Base-by-base conservation (phyloP, 208 protist species). In the Trypanosoma caninum region DNA sequence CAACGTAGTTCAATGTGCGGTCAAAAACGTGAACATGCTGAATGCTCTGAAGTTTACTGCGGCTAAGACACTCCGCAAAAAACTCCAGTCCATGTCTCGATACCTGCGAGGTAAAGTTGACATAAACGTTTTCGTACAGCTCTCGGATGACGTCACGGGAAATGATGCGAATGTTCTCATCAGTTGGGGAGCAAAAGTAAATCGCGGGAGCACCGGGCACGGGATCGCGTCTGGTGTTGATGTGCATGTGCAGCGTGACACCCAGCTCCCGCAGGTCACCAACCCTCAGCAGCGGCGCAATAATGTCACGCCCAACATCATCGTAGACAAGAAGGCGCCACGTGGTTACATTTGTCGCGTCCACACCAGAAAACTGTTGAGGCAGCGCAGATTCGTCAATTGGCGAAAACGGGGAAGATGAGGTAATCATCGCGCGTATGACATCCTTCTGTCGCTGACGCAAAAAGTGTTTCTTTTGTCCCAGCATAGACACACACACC, bases 271-370 rank as follows among this genome's bases (percentile, higher is more conserved):
- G 76, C 33, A 97, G 76, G 59, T 91, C 84, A 6, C 79, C 82
- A 10, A 95, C 89, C 45, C 89, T 89, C 38, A 97, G 71, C 14
- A 97, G 72, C 11, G 91, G 91, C 0, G 91, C 87, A 42, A 97
- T 93, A 55, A 97, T 82, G 68, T 93, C 87, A 13, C 84, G 81
- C 28, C 84, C 85, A 58, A 82, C 70, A 57, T 90, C 79, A 74
- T 97, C 91, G 65, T 90, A 95, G 52, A 97, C 82, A 46, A 97
- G 84, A 53, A 97, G 75, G 27, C 84, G 76, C 87, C 89, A 96
- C 42, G 76, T 72, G 38, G 80, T 80, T 7, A 73, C 55, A 2
- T 69, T 53, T 42, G 74, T 45, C 40, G 56, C 69, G 5, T 59
- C 55, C 2, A 9, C 33, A 40, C 25, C n/a, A 42, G 6, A 7